Evolutionary conservation across 192 early-diverging fungal genomes (phyloP).

Genomic region (Dissophora ornata): DNA sequence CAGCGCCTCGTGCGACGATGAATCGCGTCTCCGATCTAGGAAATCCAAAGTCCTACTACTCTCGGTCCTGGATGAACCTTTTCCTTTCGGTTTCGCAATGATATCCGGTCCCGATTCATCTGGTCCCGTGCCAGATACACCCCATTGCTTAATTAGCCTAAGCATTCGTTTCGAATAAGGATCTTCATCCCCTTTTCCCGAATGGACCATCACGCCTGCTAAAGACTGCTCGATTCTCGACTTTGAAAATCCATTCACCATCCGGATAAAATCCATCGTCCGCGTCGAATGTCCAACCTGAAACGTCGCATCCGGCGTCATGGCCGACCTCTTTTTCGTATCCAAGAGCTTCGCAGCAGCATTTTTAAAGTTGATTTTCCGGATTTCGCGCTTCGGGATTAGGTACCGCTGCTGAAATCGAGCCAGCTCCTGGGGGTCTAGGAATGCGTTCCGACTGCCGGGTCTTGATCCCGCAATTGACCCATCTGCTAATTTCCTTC

Average conservation of each 20-base stretch:
- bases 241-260: slow-evolving; percentile 12
- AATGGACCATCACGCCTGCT: not conserved
- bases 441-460: not conserved
- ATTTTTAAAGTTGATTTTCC: slow-evolving; percentile 2
- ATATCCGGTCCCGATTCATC: too few species aligned
- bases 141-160: slow-evolving; percentile 18
- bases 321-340: not conserved
- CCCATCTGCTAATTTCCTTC: slow-evolving; percentile 31
- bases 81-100: too few species aligned
- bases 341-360: not conserved
- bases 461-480: not conserved
- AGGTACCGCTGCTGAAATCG: slow-evolving; percentile 22
- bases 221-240: slow-evolving; percentile 8
- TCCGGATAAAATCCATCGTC: slow-evolving; percentile 16
- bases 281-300: slow-evolving; percentile 27
- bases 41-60: too few species aligned
- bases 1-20: too few species aligned
- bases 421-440: slow-evolving; percentile 7
- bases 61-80: too few species aligned
- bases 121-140: slow-evolving; percentile 2
- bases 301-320: slow-evolving; percentile 3
- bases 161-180: slow-evolving; percentile 24
- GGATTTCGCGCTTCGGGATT: slow-evolving; percentile 6
- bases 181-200: slow-evolving; percentile 2
- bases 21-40: too few species aligned